Evolutionary conservation across 768 basidiomycete species (phyloP).

Genomic region (Xerocomellus intermedius): DNA sequence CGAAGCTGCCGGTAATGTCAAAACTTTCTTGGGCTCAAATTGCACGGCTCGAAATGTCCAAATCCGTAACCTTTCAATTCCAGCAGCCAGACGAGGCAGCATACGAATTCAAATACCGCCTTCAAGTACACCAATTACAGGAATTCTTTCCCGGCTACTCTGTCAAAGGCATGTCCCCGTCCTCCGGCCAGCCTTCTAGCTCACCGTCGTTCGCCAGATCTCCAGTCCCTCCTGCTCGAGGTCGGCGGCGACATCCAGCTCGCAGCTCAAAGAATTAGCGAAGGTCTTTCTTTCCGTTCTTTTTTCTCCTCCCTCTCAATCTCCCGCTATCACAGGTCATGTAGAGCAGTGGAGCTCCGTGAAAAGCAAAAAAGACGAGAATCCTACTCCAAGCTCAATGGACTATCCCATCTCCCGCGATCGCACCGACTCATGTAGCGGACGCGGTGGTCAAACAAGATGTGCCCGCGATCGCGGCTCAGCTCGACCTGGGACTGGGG

Average conservation of each 20-base stretch:
- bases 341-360: slow-evolving; percentile 83
- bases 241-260: slow-evolving; percentile 65
- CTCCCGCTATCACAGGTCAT: slow-evolving; percentile 46
- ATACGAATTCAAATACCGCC: slow-evolving; percentile 44
- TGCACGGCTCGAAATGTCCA: no score
- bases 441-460: slow-evolving; percentile 56
- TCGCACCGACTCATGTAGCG: slow-evolving; percentile 50
- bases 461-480: slow-evolving; percentile 41
- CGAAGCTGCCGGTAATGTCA: no score
- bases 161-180: slow-evolving; percentile 52
- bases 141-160: slow-evolving; percentile 73
- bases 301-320: slow-evolving; percentile 6
- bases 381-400: slow-evolving; percentile 49
- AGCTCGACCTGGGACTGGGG: slow-evolving; percentile 35
- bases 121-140: slow-evolving; percentile 59
- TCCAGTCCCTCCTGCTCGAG: slow-evolving; percentile 66
- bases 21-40: no score
- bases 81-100: slow-evolving; percentile 12
- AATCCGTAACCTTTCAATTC: no score
- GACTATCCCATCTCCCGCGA: slow-evolving; percentile 35
- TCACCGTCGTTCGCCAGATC: slow-evolving; percentile 43
- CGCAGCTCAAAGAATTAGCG: slow-evolving; percentile 71
- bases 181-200: slow-evolving; percentile 20
- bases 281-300: slow-evolving; percentile 45
- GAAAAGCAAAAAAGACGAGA: slow-evolving; percentile 87